phyloP scores from a whole-genome alignment of 148 eudicot genomes.

The Camellia japonica region DNA sequence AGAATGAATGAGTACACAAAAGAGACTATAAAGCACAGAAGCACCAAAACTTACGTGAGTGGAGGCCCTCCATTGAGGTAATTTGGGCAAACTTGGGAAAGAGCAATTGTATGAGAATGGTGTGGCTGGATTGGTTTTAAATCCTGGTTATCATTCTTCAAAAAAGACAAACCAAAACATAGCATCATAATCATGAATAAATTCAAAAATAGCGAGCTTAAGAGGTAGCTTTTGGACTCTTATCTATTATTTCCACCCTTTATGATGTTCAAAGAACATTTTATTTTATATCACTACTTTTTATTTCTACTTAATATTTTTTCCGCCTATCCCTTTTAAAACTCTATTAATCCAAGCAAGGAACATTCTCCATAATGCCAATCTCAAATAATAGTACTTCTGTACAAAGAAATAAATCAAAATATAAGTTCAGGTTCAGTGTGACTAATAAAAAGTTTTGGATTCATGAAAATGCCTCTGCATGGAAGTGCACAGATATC shows the following conservation, averaged over 20 bases:
- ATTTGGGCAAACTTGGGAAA: constrained; percentile 78
- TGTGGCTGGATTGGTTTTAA: constrained; percentile 63
- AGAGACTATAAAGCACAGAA: constrained; percentile 6
- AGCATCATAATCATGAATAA: constrained; percentile 9
- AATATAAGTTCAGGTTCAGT: not conserved
- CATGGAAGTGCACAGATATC: not conserved
- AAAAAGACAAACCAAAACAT: constrained; percentile 3
- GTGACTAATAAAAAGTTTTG: not conserved
- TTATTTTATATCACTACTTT: not conserved
- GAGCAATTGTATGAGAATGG: constrained; percentile 63
- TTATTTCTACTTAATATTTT: not conserved
- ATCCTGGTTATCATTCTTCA: constrained; percentile 58
- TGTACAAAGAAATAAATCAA: not conserved
- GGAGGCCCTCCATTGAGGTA: constrained; percentile 64
- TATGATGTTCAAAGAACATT: not conserved
- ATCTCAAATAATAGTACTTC: not conserved
- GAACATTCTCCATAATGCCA: constrained; percentile 1
- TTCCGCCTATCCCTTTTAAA: not conserved
- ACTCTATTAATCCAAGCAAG: not conserved
- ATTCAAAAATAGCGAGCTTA: constrained; percentile 2
- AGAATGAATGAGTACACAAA: not conserved
- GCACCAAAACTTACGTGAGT: constrained; percentile 66
- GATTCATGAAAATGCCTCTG: not conserved
- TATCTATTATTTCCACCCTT: not conserved
- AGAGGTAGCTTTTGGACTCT: not conserved